Evolutionary conservation across 164 flowering plant genomes (phyloP), one percentile per base, ranked within the genome.

Genomic region (Annona cherimola): DNA sequence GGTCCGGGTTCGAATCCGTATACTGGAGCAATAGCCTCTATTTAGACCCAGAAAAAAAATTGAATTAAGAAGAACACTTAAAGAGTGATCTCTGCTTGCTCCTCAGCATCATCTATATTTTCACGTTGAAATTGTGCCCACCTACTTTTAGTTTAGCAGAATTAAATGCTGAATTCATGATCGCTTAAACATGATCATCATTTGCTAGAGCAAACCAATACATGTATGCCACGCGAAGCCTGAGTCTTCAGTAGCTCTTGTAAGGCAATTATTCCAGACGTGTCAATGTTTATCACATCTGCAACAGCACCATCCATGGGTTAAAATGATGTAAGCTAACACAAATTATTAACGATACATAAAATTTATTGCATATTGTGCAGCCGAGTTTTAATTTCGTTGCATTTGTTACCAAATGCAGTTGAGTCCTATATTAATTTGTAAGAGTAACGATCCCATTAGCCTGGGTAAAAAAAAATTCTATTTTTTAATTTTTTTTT

Each of bases 201-300:
- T 61, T 8, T 40, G 7, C 6, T 26, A 40, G 64, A 9, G 19
- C n/a, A 16, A 14, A 40, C 39, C 74, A 26, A 26, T 79, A 91
- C 98, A 77, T 88, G 66, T 57, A 81, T 79, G 55, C 83, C 86
- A 4, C 64, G 64, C 5, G 85, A 80, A 63, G 44, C 43, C 64
- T 89, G 63, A 46, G 79, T 77, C 74, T 78, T 83, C 50, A 85
- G 87, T 66, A 91, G 74, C 74, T 93, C 95, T 77, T 89, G 90
- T 2, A 91, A 69, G 5, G 85, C 83, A 50, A 69, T 20, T 62
- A 91, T 81, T 20, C 95, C 98, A 1, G 91, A 83, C n/a, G 88
- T 86, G 73, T 93, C 97, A 0, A 89, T 81, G 74, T 83, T 88
- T 75, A 72, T 82, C 72, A 91, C 79, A 61, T 75, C 98, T 91